phyloP scores from a whole-genome alignment of 352 stramenopile species.

The Phytophthora podocarpi region DNA sequence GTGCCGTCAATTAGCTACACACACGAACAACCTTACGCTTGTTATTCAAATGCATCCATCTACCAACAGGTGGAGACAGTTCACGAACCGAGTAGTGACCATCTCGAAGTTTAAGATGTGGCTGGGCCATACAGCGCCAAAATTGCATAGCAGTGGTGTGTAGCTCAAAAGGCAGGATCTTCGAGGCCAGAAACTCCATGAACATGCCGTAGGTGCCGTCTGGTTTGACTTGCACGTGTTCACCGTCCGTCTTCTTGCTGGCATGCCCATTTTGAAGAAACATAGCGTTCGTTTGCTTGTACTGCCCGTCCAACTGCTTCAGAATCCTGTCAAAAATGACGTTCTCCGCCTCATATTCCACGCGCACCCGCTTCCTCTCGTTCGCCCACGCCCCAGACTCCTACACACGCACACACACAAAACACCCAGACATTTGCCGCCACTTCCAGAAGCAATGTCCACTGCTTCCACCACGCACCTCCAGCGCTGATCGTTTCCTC shows the following conservation, averaged over 20 bases:
- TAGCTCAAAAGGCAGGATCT: constrained; percentile 34
- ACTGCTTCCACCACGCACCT: no score
- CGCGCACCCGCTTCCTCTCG: constrained; percentile 27
- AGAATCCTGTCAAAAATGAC: constrained; percentile 25
- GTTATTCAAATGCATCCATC: no score
- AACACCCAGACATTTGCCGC: no score
- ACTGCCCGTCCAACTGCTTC: constrained; percentile 27
- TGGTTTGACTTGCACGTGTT: constrained; percentile 36
- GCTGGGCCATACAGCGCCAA: constrained; percentile 29
- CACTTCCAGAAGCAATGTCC: no score
- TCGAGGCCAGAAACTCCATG: constrained; percentile 35
- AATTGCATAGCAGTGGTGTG: constrained; percentile 24
- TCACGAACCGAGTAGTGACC: constrained; percentile 39
- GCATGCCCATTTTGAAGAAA: constrained; percentile 23
- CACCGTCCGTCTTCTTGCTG: constrained; percentile 9
- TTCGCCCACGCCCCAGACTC: constrained; percentile 16
- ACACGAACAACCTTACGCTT: constrained; percentile 5
- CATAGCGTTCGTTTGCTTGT: constrained; percentile 15
- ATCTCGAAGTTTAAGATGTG: constrained; percentile 31
- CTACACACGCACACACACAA: no score
- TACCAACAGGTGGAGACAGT: no score
- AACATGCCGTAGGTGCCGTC: constrained; percentile 38
- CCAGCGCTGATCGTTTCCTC: constrained; percentile 29
- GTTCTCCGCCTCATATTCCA: constrained; percentile 26
- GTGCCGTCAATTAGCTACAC: constrained; percentile 25